Conservation (phyloP, 768 basidiomycete genomes). For the Kwoniella newhampshirensis region DNA sequence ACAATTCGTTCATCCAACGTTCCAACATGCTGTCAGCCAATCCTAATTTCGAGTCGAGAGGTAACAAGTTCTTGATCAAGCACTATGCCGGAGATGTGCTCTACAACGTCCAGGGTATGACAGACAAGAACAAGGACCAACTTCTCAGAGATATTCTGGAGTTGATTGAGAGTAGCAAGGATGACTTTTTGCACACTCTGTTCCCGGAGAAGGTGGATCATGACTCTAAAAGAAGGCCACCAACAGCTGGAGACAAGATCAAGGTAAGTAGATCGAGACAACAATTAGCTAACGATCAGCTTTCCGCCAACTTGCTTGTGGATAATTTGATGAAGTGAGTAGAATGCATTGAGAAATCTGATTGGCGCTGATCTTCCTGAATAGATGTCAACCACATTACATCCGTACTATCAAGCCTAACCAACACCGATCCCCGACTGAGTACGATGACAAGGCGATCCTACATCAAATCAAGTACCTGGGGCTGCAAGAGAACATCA, state of each 20-base stretch:
- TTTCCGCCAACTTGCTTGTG: constrained; percentile 90
- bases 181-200: constrained; percentile 78
- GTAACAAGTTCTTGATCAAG: constrained; percentile 87
- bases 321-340: constrained; percentile 84
- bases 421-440: constrained; percentile 84
- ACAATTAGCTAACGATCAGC: constrained; percentile 56
- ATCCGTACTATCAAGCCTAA: constrained; percentile 99
- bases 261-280: constrained; percentile 61
- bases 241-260: constrained; percentile 96
- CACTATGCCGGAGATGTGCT: constrained; percentile 99
- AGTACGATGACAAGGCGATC: constrained; percentile 92
- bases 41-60: constrained; percentile 91
- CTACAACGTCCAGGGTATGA: constrained; percentile 97
- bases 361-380: too few relatives aligned
- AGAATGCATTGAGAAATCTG: neutral
- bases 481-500: constrained; percentile 96
- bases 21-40: constrained; percentile 76
- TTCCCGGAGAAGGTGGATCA: constrained; percentile 96
- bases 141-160: constrained; percentile 93
- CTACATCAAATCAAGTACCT: constrained; percentile 99
- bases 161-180: constrained; percentile 73
- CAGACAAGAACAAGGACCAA: constrained; percentile 99
- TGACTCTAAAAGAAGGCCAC: constrained; percentile 94
- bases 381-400: constrained; percentile 83
- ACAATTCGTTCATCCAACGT: constrained; percentile 93